A percentile compares a stretch with the other conserved stretches of the same genome.
phyloP scores from a whole-genome alignment of 148 eudicot genomes.

The Chenopodium album region DNA sequence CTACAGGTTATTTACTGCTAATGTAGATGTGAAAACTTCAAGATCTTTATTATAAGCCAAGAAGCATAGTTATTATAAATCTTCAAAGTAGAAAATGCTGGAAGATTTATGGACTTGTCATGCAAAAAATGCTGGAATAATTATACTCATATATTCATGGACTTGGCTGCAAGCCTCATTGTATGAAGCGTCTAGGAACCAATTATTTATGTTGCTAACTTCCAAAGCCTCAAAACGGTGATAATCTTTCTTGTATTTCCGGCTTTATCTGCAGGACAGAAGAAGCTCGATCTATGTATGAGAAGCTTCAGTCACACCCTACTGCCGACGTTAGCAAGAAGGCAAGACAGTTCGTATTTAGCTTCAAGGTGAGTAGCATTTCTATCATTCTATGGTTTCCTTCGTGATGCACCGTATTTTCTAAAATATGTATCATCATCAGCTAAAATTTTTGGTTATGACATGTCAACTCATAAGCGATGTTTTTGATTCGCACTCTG shows the following conservation, averaged over 20 bases:
- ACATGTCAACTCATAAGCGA: background rate
- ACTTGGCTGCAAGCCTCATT: background rate
- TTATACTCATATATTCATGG: background rate
- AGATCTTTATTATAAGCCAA: background rate
- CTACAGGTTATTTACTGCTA: too few relatives aligned
- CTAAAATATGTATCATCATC: too few relatives aligned
- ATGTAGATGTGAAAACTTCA: background rate
- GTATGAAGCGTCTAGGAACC: background rate
- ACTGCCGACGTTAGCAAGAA: conserved; percentile 67
- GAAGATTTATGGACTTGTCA: too few relatives aligned
- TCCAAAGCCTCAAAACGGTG: background rate
- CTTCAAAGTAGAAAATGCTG: too few relatives aligned
- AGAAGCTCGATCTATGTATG: conserved; percentile 79
- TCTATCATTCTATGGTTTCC: background rate
- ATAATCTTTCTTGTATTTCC: background rate
- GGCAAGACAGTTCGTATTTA: conserved; percentile 62
- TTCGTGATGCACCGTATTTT: background rate
- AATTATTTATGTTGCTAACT: background rate
- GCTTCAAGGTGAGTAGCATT: conserved; percentile 64
- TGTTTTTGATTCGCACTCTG: background rate
- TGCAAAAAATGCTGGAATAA: background rate
- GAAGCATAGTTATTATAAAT: background rate
- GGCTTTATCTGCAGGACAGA: conserved; percentile 49
- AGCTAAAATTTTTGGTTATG: background rate
- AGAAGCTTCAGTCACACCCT: conserved; percentile 84